Base-by-base conservation (phyloP, 2,329 filamentous ascomycete genomes). In the Diaporthe sp. region DNA sequence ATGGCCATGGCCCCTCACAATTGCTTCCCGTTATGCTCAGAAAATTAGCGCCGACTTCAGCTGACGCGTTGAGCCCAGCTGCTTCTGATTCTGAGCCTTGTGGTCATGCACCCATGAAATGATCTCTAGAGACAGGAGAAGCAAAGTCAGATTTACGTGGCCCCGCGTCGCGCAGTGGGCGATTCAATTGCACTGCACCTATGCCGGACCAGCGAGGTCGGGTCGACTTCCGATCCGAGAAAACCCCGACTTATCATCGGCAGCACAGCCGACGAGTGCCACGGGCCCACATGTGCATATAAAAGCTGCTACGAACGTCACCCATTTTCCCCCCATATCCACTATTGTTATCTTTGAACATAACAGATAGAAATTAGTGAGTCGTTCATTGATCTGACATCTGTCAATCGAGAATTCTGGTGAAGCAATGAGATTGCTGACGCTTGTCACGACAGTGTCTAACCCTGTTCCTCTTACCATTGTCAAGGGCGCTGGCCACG, bases 401-500 rank as follows among this genome's bases (percentile, higher is more conserved):
- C 19, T 12, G 2, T 47, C 19, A 17, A 47, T 66, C 17, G 19
- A 33, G 28, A 1, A 17, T 13, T 8, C 0, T 33, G 10, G 10
- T 33, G 4, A 13, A n/a, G 13, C 3, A n/a, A 47, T 35, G 9
- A 15, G 15, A 19, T 30, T 64, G 25, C 58, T 64, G 38, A 64
- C 17, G 6, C 40, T 22, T 28, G 2, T 33, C 19, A 6, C 10
- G 6, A 47, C 13, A 66, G 60, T 66, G 60, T 66, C 60, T n/a
- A 66, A 47, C 6, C 60, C 15, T 66, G 28, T 66, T 2, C 60
- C 60, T 47, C 60, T 66, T 1, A 66, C 60, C 60, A 9, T 66
- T 33, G 12, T 66, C 42, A 66, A 66, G 12, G 60, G 60, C 19
- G 60, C 60, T n/a, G 60, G 60, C 60, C 42, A 66, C 28, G 60